phyloP scores from a whole-genome alignment of 306 rosid genomes.

The Lathyrus sativus region DNA sequence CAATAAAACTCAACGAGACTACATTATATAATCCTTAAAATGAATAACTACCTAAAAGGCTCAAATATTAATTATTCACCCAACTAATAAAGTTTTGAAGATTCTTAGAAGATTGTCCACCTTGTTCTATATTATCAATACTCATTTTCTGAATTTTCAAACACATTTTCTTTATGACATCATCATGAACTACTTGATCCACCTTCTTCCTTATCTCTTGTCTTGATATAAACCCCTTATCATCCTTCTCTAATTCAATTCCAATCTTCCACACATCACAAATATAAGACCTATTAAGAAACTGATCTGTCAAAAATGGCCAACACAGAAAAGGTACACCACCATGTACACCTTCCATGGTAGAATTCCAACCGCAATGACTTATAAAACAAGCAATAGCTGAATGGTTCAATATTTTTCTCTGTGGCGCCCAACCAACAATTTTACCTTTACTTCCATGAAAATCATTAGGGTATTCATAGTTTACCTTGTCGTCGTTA shows the following conservation, averaged over 20 bases:
- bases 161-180: conserved; percentile 22
- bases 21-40: no score
- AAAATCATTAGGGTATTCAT: conserved; percentile 37
- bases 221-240: conserved; percentile 27
- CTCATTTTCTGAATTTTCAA: conserved; percentile 21
- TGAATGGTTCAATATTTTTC: conserved; percentile 42
- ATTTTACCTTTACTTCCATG: conserved; percentile 38
- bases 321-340: conserved; percentile 49
- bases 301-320: conserved; percentile 28
- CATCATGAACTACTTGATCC: conserved; percentile 25
- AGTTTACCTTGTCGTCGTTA: not conserved
- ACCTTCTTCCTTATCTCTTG: conserved; percentile 37
- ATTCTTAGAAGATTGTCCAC: conserved; percentile 31
- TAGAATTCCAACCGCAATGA: conserved; percentile 62
- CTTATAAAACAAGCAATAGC: conserved; percentile 51
- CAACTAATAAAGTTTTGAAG: conserved; percentile 17
- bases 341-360: conserved; percentile 42
- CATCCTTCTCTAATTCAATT: conserved; percentile 26
- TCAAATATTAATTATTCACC: conserved; percentile 13
- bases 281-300: conserved; percentile 21
- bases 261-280: conserved; percentile 46
- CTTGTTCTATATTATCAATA: conserved; percentile 7
- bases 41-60: not conserved
- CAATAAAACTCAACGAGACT: no score
- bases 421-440: conserved; percentile 47